Base-by-base conservation (phyloP, 75 land plant genomes). In the Cunninghamia lanceolata region DNA sequence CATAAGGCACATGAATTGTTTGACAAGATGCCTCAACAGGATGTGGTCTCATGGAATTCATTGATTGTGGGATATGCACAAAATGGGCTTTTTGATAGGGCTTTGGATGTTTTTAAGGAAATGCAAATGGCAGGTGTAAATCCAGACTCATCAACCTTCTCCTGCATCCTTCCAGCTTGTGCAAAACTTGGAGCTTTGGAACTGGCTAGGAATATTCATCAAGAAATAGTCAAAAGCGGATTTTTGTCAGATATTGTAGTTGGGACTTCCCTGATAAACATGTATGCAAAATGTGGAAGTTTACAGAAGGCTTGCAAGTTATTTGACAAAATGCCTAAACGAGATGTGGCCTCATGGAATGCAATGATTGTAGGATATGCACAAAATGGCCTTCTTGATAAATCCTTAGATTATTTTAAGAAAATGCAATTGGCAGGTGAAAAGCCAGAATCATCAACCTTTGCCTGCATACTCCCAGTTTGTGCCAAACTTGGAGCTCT, bases 31-130 rank as follows among this genome's bases (percentile, higher is more conserved):
- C 30, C 78, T 38, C 86, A 88, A 47, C 89, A 87, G 34, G 94
- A 94, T 89, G 95, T 92, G 59, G 89, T 92, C 25, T 89, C 94
- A 3, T 95, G 96, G 96, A 94, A 91, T 53, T 89, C 91, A 36
- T 82, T 95, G 87, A 89, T 95, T 38, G 84, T 92, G 70, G 94
- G 94, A 3, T 93, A 94, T 85, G 96, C 90, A 6, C 88, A 83
- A 53, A 89, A 91, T 84, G 93, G 94, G 45, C 77, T 74, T 79
- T 88, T 90, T 28, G 79, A 17, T 14, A 88, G 91, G 45, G 95
- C 93, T 43, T 79, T 95, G 36, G 85, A 84, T 50, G 70, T 75
- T 16, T 95, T 95, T 82, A 52, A 88, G 34, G 71, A 77, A 85
- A 95, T 95, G 96, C 86, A 86, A 19, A 30, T 85, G 34, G 93